phyloP scores from a whole-genome alignment of 2,329 filamentous ascomycete genomes.

The Aspergillaceae sp. region DNA sequence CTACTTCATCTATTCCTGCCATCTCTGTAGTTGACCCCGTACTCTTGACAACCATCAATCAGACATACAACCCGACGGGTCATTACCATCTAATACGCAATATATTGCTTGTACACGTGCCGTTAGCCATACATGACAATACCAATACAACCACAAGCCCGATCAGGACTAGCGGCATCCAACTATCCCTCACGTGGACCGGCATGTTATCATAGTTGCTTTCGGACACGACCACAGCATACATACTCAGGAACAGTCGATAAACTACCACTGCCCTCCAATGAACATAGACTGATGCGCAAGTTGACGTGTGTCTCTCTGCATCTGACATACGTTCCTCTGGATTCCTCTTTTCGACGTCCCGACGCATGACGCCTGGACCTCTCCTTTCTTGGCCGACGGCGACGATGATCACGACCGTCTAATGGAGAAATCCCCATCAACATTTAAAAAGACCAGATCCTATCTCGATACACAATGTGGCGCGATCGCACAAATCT shows the following conservation, averaged over 20 bases:
- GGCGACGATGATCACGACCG: constrained; percentile 13
- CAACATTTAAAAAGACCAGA: constrained; percentile 5
- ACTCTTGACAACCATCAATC: too few relatives aligned
- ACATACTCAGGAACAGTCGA: background rate
- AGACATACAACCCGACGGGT: too few relatives aligned
- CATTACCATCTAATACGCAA: too few relatives aligned
- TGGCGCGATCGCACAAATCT: constrained; percentile 99
- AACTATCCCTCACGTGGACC: too few relatives aligned
- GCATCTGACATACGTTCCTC: background rate
- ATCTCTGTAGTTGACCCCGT: too few relatives aligned
- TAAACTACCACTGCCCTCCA: too few relatives aligned
- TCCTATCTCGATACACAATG: constrained; percentile 50
- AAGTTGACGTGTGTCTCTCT: background rate
- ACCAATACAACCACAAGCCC: too few relatives aligned
- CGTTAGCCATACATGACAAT: too few relatives aligned
- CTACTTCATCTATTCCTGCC: too few relatives aligned
- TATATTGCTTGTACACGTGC: too few relatives aligned
- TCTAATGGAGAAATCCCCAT: constrained; percentile 8
- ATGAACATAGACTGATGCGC: background rate
- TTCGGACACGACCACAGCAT: background rate
- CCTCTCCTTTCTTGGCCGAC: constrained; percentile 1
- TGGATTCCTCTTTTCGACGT: constrained; percentile 5
- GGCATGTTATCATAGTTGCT: too few relatives aligned
- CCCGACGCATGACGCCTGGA: background rate
- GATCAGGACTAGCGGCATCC: too few relatives aligned